These are phyloP conservation scores for Fusarium decemcellulare DNA, from an alignment of 2,329 filamentous ascomycete species.

Conservation along the genomic window DNA sequence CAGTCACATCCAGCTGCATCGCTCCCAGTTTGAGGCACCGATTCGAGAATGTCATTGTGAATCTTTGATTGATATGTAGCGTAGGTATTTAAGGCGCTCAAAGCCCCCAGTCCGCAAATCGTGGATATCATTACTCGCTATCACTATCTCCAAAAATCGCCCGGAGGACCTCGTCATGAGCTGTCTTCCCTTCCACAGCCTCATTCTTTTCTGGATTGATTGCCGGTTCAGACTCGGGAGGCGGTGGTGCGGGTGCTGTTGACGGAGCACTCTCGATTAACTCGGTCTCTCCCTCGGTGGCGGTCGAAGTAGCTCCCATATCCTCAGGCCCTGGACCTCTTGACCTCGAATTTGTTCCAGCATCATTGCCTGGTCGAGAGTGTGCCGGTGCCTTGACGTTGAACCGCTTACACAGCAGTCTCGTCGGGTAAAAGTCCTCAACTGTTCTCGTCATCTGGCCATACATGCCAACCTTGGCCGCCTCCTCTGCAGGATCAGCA, in stretches of 20 bases:
- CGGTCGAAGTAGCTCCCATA: conserved; percentile 8
- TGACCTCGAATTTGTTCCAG: conserved; percentile 47
- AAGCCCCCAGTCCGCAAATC: neutral
- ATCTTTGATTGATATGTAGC: neutral
- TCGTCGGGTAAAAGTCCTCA: conserved; percentile 82
- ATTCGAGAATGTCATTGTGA: neutral
- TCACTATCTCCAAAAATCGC: conserved; percentile 95
- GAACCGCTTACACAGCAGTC: conserved; percentile 94
- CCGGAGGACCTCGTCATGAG: conserved; percentile 86
- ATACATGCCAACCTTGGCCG: conserved; percentile 93
- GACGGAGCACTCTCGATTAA: conserved; percentile 27
- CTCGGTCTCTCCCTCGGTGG: conserved; percentile 20
- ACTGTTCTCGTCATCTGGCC: conserved; percentile 85
- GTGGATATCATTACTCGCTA: conserved; percentile 65
- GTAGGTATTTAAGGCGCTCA: neutral
- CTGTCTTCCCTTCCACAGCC: conserved; percentile 76
- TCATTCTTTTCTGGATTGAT: conserved; percentile 79
- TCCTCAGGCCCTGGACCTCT: conserved; percentile 31
- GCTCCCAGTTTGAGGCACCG: neutral
- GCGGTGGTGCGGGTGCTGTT: conserved; percentile 8
- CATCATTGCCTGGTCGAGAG: conserved; percentile 67
- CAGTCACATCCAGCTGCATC: conserved; percentile 1
- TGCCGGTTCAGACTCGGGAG: conserved; percentile 44
- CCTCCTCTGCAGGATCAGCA: conserved; percentile 83
- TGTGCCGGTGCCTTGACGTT: conserved; percentile 84